These are phyloP conservation scores for Yamadazyma paraphyllophila DNA, from an alignment of 805 yeast species.

Conservation along the genomic window DNA sequence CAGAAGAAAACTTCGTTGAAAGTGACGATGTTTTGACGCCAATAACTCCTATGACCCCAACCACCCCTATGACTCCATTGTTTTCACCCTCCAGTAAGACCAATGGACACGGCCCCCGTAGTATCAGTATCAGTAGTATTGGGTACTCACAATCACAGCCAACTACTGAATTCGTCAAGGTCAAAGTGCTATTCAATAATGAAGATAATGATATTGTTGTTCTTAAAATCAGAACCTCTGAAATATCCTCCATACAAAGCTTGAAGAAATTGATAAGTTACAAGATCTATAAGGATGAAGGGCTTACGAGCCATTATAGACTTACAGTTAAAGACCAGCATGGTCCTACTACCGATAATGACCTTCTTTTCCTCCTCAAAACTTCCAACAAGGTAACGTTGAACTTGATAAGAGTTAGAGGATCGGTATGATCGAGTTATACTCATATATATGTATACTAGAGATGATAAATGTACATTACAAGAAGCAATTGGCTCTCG, in stretches of 20 bases:
- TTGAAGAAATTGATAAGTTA: conserved; percentile 26
- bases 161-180: conserved; percentile 17
- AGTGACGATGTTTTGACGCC: conserved; percentile 4
- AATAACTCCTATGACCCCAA: conserved; percentile 12
- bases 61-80: conserved; percentile 6
- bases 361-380: conserved; percentile 17
- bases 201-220: conserved; percentile 30
- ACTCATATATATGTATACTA: conserved; percentile 2
- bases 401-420: conserved; percentile 20
- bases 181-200: conserved; percentile 26
- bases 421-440: conserved; percentile 6
- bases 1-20: background rate
- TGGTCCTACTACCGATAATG: conserved; percentile 12
- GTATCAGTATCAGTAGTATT: background rate
- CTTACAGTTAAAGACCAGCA: conserved; percentile 11
- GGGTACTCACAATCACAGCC: background rate
- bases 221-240: conserved; percentile 21
- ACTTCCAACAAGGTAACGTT: conserved; percentile 23
- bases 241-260: conserved; percentile 23
- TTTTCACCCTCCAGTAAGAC: background rate
- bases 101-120: background rate
- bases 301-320: conserved; percentile 26
- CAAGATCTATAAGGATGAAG: conserved; percentile 32
- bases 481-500: no score
- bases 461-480: background rate